phyloP scores from a whole-genome alignment of 2,329 filamentous ascomycete species.

The Phialocephala sp. region DNA sequence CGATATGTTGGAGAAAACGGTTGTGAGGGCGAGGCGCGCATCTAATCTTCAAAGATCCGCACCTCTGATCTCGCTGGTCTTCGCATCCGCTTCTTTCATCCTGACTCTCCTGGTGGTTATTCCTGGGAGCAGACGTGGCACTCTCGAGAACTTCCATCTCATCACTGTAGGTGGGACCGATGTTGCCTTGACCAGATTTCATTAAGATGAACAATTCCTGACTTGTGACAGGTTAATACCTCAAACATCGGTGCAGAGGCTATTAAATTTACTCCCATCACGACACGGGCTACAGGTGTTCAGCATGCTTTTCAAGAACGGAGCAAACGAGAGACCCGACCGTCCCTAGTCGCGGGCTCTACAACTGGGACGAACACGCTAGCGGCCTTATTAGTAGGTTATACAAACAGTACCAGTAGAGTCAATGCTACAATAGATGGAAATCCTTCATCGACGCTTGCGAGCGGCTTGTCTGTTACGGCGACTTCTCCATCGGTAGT shows the following conservation, averaged over 20 bases:
- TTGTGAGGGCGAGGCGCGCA: not conserved
- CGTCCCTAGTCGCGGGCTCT: too few species aligned
- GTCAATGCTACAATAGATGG: not conserved
- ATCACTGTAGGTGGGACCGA: not conserved
- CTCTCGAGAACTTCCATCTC: constrained; percentile 4
- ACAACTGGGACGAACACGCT: too few species aligned
- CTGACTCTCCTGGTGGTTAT: not conserved
- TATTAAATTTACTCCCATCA: not conserved
- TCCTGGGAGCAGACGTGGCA: not conserved
- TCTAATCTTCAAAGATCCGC: not conserved
- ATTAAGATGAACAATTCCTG: not conserved
- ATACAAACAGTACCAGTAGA: not conserved
- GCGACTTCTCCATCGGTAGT: not conserved
- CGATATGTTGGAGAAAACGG: not conserved
- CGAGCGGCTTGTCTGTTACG: not conserved
- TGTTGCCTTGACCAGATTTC: not conserved
- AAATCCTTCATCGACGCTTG: not conserved
- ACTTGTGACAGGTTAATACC: not conserved
- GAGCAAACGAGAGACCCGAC: too few species aligned
- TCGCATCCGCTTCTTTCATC: not conserved
- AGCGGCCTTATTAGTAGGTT: too few species aligned
- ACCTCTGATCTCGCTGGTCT: not conserved
- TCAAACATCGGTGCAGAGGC: not conserved
- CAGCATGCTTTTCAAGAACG: too few species aligned
- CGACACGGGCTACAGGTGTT: not conserved